Base-by-base conservation (phyloP, 306 rosid genomes). In the Urtica urens region DNA sequence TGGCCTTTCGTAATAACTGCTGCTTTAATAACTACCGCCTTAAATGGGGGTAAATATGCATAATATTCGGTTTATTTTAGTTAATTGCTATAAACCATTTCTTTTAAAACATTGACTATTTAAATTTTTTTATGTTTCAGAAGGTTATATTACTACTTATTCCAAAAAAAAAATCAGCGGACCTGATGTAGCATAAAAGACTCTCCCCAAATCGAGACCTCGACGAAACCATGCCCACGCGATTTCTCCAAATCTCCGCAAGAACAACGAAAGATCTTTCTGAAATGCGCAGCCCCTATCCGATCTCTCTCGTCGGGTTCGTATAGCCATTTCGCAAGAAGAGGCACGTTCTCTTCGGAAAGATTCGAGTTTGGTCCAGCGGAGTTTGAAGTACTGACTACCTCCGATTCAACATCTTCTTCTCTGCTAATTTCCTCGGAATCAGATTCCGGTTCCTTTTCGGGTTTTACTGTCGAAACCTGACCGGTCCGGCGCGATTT, bases 181-280 rank as follows among this genome's bases (percentile, higher is more conserved):
- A 81, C 97, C 75, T 90, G 97, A 70, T 81, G 95, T 58, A 85
- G 59, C 94, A 90, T 90, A 77, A 90, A 90, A 26, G 94, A 85
- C 64, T 90, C 92, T 59, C 95, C 97, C 94, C 85, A 90, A 44
- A 90, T 72, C 41, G 74, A 61, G 45, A 90, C 18, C 81, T 81
- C 95, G 28, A 81, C 57, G 35, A 48, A 81, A 10, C 68, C 43
- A 62, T 41, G 44, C 55, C 82, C 82, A 48, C 56, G 60, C 1
- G 86, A 82, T 17, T 56, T 72, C 81, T 81, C 87, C 52, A 90
- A 72, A 63, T 72, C 77, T 30, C 73, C 95, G 58, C 94, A 81
- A 49, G 82, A 81, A 68, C 84, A 77, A 29, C 13, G 49, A 10
- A 73, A 51, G 48, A 84, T 55, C 64, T 67, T 90, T 72, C 94